Base-by-base conservation (phyloP, 441 rosid species). In the Pelargonium australe region DNA sequence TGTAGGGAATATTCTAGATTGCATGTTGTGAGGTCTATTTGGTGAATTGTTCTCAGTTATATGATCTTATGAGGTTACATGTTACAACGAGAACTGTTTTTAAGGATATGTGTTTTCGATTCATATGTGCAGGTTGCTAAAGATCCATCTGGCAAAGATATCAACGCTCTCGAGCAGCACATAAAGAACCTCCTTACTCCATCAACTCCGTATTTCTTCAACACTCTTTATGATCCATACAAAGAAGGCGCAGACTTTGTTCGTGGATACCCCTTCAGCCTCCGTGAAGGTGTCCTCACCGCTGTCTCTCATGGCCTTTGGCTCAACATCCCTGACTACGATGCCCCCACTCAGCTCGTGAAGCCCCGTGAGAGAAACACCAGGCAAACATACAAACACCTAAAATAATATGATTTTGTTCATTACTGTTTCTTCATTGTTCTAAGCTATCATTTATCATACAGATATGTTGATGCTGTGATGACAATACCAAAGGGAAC, bases 221-320 rank as follows among this genome's bases (percentile, higher is more conserved):
- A 90, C 83, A 92, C 98, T 66, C 82, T 92, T 75, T 92, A 92
- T 34, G 98, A 92, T 65, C 96, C 98, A 40, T 88, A 79, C 78
- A 78, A 89, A 74, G 94, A 88, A 0, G 98, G 98, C 1, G 93
- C 98, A 12, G 96, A 92, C 77, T 92, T 92, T 70, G 98, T 92
- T 43, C 98, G 96, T 40, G 98, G 98, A 23, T 92, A 90, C 77
- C 98, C 98, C 70, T 92, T 92, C 73, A 92, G 94, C 79, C 89
- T 87, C 5, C 93, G 98, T 0, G 93, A 88, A 81, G 98, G 98
- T 80, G 93, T 80, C 64, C 83, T 88, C 13, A 92, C 98, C 19
- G 96, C 98, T 74, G 96, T 90, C 72, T 92, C 98, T 70, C 98
- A 92, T 71, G 98, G 98, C 64, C 95, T 92, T 43, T 92, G 98